Evolutionary conservation across 352 stramenopile species (phyloP).

Genomic region (Phytophthora vignae): DNA sequence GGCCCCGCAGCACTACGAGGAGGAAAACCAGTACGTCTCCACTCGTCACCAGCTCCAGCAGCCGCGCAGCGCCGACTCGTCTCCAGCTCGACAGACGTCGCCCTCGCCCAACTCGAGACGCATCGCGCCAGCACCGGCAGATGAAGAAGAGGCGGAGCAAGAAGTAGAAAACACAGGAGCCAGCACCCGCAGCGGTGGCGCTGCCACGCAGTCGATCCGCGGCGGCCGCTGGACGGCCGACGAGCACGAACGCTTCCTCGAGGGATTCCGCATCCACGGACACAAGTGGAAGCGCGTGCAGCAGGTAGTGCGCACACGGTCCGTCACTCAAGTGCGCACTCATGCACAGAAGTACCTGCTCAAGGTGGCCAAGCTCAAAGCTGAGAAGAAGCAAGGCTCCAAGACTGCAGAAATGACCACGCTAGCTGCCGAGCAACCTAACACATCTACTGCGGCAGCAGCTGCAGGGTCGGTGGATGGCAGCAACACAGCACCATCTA

Average conservation of each 20-base stretch:
- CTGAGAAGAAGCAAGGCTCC: conserved; percentile 73
- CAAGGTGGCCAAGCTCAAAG: conserved; percentile 91
- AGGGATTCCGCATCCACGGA: conserved; percentile 86
- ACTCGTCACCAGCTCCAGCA: conserved; percentile 24
- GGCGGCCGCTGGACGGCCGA: conserved; percentile 86
- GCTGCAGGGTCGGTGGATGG: conserved; percentile 30
- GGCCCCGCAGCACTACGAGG: conserved; percentile 46
- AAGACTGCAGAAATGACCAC: conserved; percentile 39
- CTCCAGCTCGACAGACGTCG: conserved; percentile 39
- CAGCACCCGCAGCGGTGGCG: conserved; percentile 16
- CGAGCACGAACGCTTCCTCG: conserved; percentile 88
- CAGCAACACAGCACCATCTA: conserved; percentile 44
- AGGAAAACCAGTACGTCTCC: conserved; percentile 32
- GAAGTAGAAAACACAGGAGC: conserved; percentile 46
- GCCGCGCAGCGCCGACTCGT: conserved; percentile 35
- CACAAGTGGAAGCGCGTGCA: conserved; percentile 93
- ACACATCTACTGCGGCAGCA: neutral
- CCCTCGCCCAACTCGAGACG: conserved; percentile 45
- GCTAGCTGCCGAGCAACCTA: conserved; percentile 24
- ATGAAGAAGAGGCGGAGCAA: conserved; percentile 73
- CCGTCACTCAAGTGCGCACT: conserved; percentile 89
- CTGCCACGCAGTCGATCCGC: conserved; percentile 59
- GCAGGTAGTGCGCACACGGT: conserved; percentile 88
- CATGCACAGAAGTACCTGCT: conserved; percentile 91
- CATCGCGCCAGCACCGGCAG: conserved; percentile 65